Evolutionary conservation across 2,329 filamentous ascomycete genomes (phyloP).

Genomic region (Aspergillus calidoustus): DNA sequence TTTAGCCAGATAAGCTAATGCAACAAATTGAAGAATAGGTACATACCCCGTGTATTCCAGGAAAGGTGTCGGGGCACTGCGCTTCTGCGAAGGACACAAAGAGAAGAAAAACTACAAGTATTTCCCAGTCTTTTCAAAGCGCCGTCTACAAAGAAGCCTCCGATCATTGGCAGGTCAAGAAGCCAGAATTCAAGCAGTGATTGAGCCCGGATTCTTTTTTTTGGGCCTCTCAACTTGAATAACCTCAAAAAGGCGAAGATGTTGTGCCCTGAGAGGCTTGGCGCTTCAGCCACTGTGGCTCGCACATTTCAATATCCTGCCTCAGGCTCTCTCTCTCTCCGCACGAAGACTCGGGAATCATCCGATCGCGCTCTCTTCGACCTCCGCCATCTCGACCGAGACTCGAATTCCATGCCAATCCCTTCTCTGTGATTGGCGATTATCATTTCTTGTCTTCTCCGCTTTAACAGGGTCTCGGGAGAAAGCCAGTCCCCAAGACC

Average conservation of each 20-base stretch:
- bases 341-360: neutral
- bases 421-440: neutral
- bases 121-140: slow-evolving; percentile 20
- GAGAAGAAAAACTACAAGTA: slow-evolving; percentile 21
- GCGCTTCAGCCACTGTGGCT: slow-evolving; percentile 8
- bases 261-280: slow-evolving; percentile 11
- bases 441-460: neutral
- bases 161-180: slow-evolving; percentile 26
- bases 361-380: neutral
- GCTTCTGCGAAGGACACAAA: slow-evolving; percentile 16
- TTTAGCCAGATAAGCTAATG: neutral
- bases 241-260: neutral
- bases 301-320: neutral
- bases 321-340: neutral
- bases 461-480: neutral
- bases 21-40: neutral
- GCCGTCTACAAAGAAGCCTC: slow-evolving; percentile 14
- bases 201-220: neutral
- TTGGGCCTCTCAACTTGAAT: neutral
- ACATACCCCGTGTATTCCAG: slow-evolving; percentile 19
- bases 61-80: neutral
- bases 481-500: neutral
- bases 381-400: neutral
- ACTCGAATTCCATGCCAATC: neutral
- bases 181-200: neutral